Evolutionary conservation across 2,329 filamentous ascomycete genomes (phyloP), one percentile per base, ranked within the genome.

Genomic region (Xylaria sp.): DNA sequence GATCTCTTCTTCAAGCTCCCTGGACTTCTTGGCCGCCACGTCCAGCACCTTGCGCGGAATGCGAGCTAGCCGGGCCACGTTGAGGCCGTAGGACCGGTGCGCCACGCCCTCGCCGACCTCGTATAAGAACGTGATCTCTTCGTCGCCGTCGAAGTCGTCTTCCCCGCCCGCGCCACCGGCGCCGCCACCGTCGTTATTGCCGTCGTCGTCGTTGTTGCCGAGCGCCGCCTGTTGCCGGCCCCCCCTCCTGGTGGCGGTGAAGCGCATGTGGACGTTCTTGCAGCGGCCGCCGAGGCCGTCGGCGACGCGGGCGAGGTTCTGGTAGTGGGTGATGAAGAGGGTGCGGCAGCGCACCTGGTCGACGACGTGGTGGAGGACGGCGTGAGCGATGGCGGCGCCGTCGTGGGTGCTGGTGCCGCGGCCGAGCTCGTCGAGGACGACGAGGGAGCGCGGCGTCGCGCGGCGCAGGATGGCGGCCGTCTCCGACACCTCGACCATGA

Each of bases 271-370:
- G 43, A 97, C 90, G 70, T 97, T 97, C 63, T 81, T 85, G 63
- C 97, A 88, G 1, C 73, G 70, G 2, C 81, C 79, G 13, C 78
- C 77, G 54, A 95, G 89, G 1, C 84, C 85, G 21, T 86, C 82
- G 8, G 87, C 88, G 59, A 96, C 81, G 43, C 78, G 76, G 8
- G 86, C 85, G 1, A 99, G 82, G 61, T 87, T 88, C 74, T 99
- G 94, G 72, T 99, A 99, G 74, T 99, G 94, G 2, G 94, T 99
- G 71, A 99, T 96, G 77, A 99, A 99, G 39, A 99, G 79, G 5
- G 91, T 96, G 43, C 97, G 79, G 57, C 91, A 91, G 48, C 82
- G 80, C 0, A 87, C 82, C 16, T 92, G 83, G 20, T 85, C 80
- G 21, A 95, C 88, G 57, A 97, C 84, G 67, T 95, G 87, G 54